Base-by-base conservation (phyloP, 495 filamentous ascomycete species). In the Neurospora sp. region DNA sequence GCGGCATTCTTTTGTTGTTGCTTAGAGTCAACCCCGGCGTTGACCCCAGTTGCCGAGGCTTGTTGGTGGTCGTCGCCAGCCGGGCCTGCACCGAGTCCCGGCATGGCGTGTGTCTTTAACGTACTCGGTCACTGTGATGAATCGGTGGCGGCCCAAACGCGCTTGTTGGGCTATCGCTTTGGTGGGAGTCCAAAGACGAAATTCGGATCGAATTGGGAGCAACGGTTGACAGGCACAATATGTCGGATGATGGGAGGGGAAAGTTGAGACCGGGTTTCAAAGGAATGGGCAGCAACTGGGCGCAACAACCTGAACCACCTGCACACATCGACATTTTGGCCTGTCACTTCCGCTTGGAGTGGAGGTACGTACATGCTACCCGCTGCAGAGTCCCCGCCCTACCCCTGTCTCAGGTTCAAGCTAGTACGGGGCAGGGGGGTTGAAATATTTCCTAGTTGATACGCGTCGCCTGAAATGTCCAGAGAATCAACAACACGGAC, bases 41-140 rank as follows among this genome's bases (percentile, higher is more conserved):
- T 70, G 59, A 48, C 35, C 70, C 12, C 20, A 18, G 48, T 41
- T 40, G 40, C 12, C 41, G 40, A 18, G 39, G 71, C 71, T 39
- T 66, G 48, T 31, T 73, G 62, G 71, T 74, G 75, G 76, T 72
- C 71, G 71, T 44, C 75, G 73, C 74, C 78, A 73, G 78, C 73
- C 76, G 78, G 73, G 72, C 73, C 71, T 73, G 73, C 71, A 70
- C 76, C 77, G 59, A 71, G 71, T 69, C 74, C 72, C 73, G 76
- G 76, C 78, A 78, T 79, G 75, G 75, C 76, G 23, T 35, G 54
- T 66, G 23, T 66, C 27, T 35, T 27, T 31, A 3, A 16, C 54
- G 54, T 35, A 66, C 14, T 66, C 54, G 27, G 27, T 35, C 54
- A 66, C 23, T 35, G 54, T 18, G 54, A 31, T 66, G 54, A 16